phyloP scores from a whole-genome alignment of 345 rosid species.

The Anacardium occidentale region DNA sequence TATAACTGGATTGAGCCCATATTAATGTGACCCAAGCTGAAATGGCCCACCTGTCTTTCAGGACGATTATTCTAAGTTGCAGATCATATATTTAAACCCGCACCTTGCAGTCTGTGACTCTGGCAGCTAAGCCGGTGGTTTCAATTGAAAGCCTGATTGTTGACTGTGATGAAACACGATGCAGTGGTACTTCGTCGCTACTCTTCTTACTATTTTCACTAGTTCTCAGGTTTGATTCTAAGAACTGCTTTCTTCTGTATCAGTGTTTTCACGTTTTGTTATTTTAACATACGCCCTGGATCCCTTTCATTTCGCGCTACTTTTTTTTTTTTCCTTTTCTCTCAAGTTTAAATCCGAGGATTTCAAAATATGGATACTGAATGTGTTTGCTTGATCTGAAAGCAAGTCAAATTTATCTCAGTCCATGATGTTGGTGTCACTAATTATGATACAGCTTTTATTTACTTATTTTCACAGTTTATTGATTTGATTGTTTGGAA shows the following conservation, averaged over 20 bases:
- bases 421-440: neutral
- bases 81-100: too few relatives aligned
- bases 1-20: too few relatives aligned
- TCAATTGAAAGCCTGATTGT: too few relatives aligned
- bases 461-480: too few relatives aligned
- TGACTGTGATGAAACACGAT: slow-evolving; percentile 20
- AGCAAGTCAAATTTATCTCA: too few relatives aligned
- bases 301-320: neutral
- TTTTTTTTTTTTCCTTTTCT: too few relatives aligned
- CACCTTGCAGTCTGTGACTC: neutral
- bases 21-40: too few relatives aligned
- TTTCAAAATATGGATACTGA: neutral
- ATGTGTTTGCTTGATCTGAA: slow-evolving; percentile 4
- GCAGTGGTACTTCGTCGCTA: slow-evolving; percentile 53
- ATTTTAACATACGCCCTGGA: neutral
- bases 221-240: slow-evolving; percentile 43
- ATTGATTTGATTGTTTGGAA: neutral
- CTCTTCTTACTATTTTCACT: slow-evolving; percentile 50
- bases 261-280: neutral
- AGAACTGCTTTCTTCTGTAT: neutral
- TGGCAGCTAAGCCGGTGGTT: neutral
- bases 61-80: too few relatives aligned
- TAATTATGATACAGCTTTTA: neutral
- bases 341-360: neutral
- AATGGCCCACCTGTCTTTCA: too few relatives aligned